These are phyloP conservation scores for Cardiospermum halicacabum DNA, from an alignment of 345 rosid genomes.

Conservation along the genomic window DNA sequence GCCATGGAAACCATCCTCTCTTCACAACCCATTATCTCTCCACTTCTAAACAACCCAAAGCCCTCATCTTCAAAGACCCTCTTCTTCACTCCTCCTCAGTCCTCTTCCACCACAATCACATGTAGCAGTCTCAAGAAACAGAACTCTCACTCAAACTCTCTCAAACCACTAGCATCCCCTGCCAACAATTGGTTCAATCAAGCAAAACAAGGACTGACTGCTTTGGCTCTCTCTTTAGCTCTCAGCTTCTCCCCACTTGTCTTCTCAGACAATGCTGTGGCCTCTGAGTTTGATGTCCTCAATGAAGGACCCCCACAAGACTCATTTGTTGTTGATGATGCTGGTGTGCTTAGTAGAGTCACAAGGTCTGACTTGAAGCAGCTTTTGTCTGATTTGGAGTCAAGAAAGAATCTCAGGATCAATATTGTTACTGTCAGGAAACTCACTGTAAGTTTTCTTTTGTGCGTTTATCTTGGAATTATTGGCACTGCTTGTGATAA, in stretches of 20 bases:
- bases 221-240: constrained; percentile 69
- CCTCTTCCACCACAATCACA: constrained; percentile 32
- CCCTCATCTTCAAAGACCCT: constrained; percentile 27
- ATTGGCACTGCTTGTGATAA: neutral
- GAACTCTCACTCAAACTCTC: constrained; percentile 24
- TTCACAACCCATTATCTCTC: constrained; percentile 37
- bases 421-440: constrained; percentile 87
- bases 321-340: constrained; percentile 78
- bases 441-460: constrained; percentile 63
- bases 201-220: constrained; percentile 79
- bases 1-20: constrained; percentile 78
- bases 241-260: constrained; percentile 68
- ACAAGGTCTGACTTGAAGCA: constrained; percentile 77
- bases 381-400: constrained; percentile 87
- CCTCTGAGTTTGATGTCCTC: constrained; percentile 85
- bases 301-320: constrained; percentile 88
- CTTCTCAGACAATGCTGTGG: constrained; percentile 51
- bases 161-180: constrained; percentile 27
- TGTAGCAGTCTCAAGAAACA: constrained; percentile 37
- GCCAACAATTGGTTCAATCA: constrained; percentile 42
- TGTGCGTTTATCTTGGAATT: neutral
- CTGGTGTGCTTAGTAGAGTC: constrained; percentile 89
- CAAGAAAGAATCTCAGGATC: constrained; percentile 67
- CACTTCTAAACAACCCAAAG: constrained; percentile 52
- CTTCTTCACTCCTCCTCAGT: constrained; percentile 30